A percentile compares a stretch with the other conserved stretches of the same genome.
Evolutionary conservation across 2,329 filamentous ascomycete genomes (phyloP).

Genomic region (Trematosphaeria pertusa): DNA sequence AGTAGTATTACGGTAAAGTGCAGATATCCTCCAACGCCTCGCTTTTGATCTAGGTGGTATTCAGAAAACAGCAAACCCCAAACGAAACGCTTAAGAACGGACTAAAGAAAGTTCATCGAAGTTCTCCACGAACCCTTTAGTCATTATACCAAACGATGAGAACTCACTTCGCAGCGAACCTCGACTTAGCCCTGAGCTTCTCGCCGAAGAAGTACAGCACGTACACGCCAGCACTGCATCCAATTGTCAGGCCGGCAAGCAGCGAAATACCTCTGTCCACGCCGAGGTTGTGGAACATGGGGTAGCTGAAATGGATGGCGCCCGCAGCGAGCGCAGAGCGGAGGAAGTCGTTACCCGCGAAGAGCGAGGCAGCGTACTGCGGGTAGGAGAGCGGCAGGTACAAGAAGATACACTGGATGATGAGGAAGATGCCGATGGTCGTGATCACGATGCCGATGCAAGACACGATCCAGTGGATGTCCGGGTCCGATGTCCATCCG

Average conservation of each 20-base stretch:
- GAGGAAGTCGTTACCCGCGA: slow-evolving; percentile 70
- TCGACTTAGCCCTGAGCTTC: slow-evolving; percentile 38
- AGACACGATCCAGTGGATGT: slow-evolving; percentile 64
- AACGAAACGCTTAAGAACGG: neutral
- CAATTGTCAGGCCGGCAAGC: slow-evolving; percentile 48
- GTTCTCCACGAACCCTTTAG: neutral
- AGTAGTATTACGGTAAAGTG: neutral
- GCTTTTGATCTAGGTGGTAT: too few species aligned
- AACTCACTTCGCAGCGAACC: slow-evolving; percentile 41
- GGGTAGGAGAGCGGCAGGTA: slow-evolving; percentile 71
- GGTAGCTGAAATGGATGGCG: slow-evolving; percentile 66
- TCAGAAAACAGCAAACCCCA: neutral
- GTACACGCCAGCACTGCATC: slow-evolving; percentile 63
- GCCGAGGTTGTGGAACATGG: slow-evolving; percentile 66
- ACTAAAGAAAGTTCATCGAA: neutral
- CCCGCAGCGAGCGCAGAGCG: slow-evolving; percentile 64
- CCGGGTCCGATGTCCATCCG: slow-evolving; percentile 70
- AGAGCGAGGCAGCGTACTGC: slow-evolving; percentile 55
- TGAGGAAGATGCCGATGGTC: slow-evolving; percentile 52
- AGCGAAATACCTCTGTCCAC: slow-evolving; percentile 65
- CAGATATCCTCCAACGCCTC: neutral
- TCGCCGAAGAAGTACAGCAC: slow-evolving; percentile 59
- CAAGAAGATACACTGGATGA: slow-evolving; percentile 61
- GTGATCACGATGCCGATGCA: slow-evolving; percentile 61
- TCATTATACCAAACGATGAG: too few species aligned